These are phyloP conservation scores for Lonicera japonica DNA, from an alignment of 129 eudicot species.

Conservation along the genomic window DNA sequence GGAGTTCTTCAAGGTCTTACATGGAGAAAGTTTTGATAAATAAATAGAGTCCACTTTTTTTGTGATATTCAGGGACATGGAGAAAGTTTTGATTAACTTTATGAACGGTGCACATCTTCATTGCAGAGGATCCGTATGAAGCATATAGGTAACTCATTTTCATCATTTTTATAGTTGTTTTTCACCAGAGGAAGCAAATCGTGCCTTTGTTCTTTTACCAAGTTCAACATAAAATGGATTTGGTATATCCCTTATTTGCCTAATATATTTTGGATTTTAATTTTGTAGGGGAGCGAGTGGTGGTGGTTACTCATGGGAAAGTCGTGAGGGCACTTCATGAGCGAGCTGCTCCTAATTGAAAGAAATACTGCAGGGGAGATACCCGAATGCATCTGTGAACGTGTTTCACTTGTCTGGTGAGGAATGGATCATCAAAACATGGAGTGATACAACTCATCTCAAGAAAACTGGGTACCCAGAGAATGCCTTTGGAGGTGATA, in stretches of 20 bases:
- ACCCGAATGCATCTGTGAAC: slow-evolving; percentile 13
- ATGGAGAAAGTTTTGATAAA: not conserved
- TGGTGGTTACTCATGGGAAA: slow-evolving; percentile 54
- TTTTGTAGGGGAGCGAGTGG: slow-evolving; percentile 41
- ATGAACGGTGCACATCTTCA: slow-evolving; percentile 39
- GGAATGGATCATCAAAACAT: slow-evolving; percentile 16
- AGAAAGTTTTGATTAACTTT: slow-evolving; percentile 43
- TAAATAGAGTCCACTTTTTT: not conserved
- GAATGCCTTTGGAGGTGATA: slow-evolving; percentile 15
- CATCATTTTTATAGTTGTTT: too few species aligned
- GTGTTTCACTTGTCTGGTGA: slow-evolving; percentile 14
- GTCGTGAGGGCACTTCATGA: slow-evolving; percentile 34
- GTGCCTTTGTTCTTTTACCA: too few species aligned
- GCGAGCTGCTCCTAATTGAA: slow-evolving; percentile 37
- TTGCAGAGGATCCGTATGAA: slow-evolving; percentile 35
- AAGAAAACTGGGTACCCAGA: slow-evolving; percentile 7
- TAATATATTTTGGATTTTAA: too few species aligned
- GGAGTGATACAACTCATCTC: slow-evolving; percentile 19
- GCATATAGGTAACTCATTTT: slow-evolving; percentile 26
- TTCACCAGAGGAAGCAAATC: too few species aligned
- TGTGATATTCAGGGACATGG: slow-evolving; percentile 49
- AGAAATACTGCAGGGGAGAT: slow-evolving; percentile 7
- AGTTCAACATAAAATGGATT: not conserved
- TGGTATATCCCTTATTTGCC: not conserved
- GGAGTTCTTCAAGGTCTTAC: slow-evolving; percentile 24